Percentiles rank a stretch among this genome's conserved stretches.
Conservation (phyloP, 2,329 filamentous ascomycete genomes). For the Aspergillus glaucus region DNA sequence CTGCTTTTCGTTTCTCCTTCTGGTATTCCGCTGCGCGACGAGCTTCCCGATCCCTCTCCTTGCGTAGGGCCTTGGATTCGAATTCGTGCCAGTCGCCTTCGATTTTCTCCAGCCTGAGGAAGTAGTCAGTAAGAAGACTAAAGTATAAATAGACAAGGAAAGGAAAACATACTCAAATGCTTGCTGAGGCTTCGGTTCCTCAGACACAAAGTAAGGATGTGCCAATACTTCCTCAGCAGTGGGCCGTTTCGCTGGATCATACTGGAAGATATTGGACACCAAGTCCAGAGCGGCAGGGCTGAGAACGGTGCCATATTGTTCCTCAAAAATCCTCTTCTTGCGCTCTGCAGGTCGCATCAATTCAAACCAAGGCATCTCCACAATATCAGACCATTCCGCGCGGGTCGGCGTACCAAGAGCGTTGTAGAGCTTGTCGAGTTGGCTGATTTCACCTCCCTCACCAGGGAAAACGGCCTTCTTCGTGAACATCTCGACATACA, state of each 20-base stretch:
- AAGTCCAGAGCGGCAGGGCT: constrained; percentile 78
- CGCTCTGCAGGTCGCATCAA: constrained; percentile 73
- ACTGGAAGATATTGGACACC: constrained; percentile 76
- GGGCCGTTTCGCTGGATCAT: constrained; percentile 78
- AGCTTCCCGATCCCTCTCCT: constrained; percentile 67
- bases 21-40: constrained; percentile 43
- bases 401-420: constrained; percentile 82
- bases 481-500: constrained; percentile 94
- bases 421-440: constrained; percentile 94
- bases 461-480: constrained; percentile 90
- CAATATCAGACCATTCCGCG: constrained; percentile 77
- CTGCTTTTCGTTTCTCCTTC: constrained; percentile 45
- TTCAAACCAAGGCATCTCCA: constrained; percentile 97
- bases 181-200: constrained; percentile 70
- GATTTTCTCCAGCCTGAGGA: constrained; percentile 62
- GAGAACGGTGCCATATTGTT: constrained; percentile 72
- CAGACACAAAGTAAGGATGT: constrained; percentile 80
- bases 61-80: constrained; percentile 87
- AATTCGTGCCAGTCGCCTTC: constrained; percentile 98
- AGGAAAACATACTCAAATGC: constrained; percentile 66
- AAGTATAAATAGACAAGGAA: neutral
- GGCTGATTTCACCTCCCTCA: constrained; percentile 90
- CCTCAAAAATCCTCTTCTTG: constrained; percentile 68
- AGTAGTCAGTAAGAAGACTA: constrained; percentile 2
- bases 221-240: constrained; percentile 76